Conservation (phyloP, 768 basidiomycete genomes). For the Boletus reticuloceps region DNA sequence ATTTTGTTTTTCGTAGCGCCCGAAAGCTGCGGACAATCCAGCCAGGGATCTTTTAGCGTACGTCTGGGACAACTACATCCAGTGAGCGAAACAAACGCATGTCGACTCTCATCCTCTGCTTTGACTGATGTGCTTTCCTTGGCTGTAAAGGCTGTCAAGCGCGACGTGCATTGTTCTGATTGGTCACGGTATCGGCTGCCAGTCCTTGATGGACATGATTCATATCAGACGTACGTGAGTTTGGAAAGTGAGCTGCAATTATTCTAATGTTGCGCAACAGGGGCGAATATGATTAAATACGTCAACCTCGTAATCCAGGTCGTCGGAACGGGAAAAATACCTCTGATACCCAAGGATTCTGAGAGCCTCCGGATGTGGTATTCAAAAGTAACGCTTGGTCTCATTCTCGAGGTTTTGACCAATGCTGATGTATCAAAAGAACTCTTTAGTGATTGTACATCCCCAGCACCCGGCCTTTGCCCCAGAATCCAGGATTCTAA, state of each 20-base stretch:
- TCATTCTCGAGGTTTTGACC: neutral
- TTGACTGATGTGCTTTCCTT: neutral
- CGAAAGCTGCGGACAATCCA: slow-evolving; percentile 43
- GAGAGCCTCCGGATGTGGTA: slow-evolving; percentile 72
- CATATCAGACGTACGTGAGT: slow-evolving; percentile 59
- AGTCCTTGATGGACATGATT: slow-evolving; percentile 71
- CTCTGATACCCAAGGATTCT: slow-evolving; percentile 50
- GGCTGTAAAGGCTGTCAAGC: slow-evolving; percentile 55
- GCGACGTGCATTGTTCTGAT: slow-evolving; percentile 76
- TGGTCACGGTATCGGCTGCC: slow-evolving; percentile 85
- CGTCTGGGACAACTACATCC: slow-evolving; percentile 95
- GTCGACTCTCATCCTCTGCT: neutral
- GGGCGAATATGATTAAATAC: slow-evolving; percentile 52
- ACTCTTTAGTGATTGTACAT: slow-evolving; percentile 71
- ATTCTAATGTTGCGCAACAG: slow-evolving; percentile 25
- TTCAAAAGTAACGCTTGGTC: slow-evolving; percentile 43
- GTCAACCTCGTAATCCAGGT: slow-evolving; percentile 80
- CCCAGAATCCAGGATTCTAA: slow-evolving; percentile 41
- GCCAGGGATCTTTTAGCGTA: slow-evolving; percentile 68
- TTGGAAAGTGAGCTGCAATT: neutral
- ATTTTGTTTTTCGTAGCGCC: slow-evolving; percentile 29
- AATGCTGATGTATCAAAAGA: slow-evolving; percentile 40
- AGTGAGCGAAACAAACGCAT: slow-evolving; percentile 49
- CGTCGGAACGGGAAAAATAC: slow-evolving; percentile 60
- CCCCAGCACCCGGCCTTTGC: slow-evolving; percentile 51